Evolutionary conservation across 306 rosid species (phyloP), one percentile per base, ranked within the genome.

Genomic region (Medicago ruthenica): DNA sequence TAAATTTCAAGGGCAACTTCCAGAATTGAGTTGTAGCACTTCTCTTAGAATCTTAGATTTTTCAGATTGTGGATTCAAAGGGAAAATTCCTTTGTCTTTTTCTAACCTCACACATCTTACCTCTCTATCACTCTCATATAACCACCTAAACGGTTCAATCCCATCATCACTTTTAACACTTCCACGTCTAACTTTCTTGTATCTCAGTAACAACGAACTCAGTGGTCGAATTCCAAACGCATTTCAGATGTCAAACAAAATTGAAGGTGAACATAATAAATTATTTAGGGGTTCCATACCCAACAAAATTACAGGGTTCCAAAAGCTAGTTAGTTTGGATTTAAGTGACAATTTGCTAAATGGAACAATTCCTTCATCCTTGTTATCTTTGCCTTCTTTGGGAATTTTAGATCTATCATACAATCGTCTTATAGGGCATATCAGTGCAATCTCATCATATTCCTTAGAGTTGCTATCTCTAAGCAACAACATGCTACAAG

Each of bases 351-450:
- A 73, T 59, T 9, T 58, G 0, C 24, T 73, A 6, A 58, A 73
- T 73, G 77, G 59, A 14, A 73, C 58, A 24, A 60, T 73, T 59
- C 70, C 77, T 58, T 5, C 18, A 0, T 73, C 58, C 31, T n/a
- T 39, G 5, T 59, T 74, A n/a, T 42, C 78, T n/a, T 44, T 74
- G 31, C 58, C 58, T 0, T 59, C 7, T 22, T 24, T 59, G 45
- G 2, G 2, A 42, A 0, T 0, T 0, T 22, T 59, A 59, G 2
- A 22, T 59, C 44, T 73, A 44, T 6, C 47, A 41, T 11, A 4
- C 4, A 71, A 71, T 37, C 65, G 0, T 8, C n/a, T 71, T 3
- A 7, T 4, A 12, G 48, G 53, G 2, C 36, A 18, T 51, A 6
- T 37, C 0, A 4, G 37, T 36, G 13, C 5, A 36, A 16, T 71